Percentiles rank a stretch among this genome's conserved stretches.
phyloP scores from a whole-genome alignment of 2,329 filamentous ascomycete species.

The Dothideomycetes sp. region DNA sequence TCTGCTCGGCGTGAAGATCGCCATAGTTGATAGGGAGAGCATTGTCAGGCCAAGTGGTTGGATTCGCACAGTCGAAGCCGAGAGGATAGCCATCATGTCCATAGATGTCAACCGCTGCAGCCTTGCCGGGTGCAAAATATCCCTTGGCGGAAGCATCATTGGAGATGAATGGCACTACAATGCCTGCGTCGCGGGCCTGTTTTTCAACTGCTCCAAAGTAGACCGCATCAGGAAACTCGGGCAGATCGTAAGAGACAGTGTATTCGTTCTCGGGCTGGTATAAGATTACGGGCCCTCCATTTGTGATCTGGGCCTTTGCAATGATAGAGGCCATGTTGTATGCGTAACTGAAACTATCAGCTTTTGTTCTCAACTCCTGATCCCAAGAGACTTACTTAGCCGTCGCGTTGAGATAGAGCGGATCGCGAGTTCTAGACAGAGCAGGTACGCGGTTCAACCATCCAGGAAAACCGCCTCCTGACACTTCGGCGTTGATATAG shows the following conservation, averaged over 20 bases:
- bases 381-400: conserved; percentile 33
- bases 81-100: conserved; percentile 46
- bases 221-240: conserved; percentile 49
- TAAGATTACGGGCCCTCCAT: conserved; percentile 69
- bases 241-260: conserved; percentile 2
- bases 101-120: conserved; percentile 36
- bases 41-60: conserved; percentile 47
- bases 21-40: conserved; percentile 47
- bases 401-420: conserved; percentile 54
- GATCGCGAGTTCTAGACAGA: conserved; percentile 50
- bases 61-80: conserved; percentile 44
- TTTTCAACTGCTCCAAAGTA: conserved; percentile 64
- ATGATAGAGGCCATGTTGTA: conserved; percentile 49
- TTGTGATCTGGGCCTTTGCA: conserved; percentile 67
- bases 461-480: conserved; percentile 69
- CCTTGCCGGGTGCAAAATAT: conserved; percentile 51
- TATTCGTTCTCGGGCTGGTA: conserved; percentile 78
- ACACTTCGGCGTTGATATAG: conserved; percentile 69
- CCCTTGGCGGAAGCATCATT: conserved; percentile 55
- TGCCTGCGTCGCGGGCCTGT: conserved; percentile 49
- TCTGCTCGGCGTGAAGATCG: conserved; percentile 45
- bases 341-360: neutral
- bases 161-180: conserved; percentile 45
- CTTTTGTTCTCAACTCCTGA: neutral
- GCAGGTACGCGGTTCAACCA: conserved; percentile 64